Percentiles rank a stretch among this genome's conserved stretches.
These are phyloP conservation scores for Populus nigra DNA, from an alignment of 345 rosid genomes.

Conservation along the genomic window DNA sequence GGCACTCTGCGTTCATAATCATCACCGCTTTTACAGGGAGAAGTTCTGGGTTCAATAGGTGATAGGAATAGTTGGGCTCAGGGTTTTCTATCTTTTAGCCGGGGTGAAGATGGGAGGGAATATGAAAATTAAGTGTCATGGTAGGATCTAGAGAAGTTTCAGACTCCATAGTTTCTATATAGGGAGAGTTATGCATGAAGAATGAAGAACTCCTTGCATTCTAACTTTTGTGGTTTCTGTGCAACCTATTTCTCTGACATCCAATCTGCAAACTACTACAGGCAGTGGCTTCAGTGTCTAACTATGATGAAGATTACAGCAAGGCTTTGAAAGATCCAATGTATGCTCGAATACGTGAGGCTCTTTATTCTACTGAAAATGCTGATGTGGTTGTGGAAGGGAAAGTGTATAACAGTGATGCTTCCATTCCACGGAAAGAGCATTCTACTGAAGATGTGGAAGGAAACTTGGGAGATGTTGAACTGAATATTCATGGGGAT, in stretches of 20 bases:
- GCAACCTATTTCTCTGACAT: conserved; percentile 4
- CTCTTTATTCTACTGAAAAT: conserved; percentile 40
- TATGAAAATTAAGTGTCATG: not conserved
- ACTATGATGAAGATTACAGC: conserved; percentile 56
- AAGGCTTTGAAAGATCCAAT: conserved; percentile 66
- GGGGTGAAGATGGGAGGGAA: not conserved
- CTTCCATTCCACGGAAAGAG: conserved; percentile 15
- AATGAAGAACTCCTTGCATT: conserved; percentile 4
- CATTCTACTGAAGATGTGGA: conserved; percentile 9
- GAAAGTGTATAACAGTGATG: conserved; percentile 24
- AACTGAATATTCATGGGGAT: conserved; percentile 7
- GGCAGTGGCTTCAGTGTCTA: conserved; percentile 67
- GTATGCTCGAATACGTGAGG: conserved; percentile 51
- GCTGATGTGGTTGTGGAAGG: conserved; percentile 25
- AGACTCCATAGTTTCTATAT: not conserved
- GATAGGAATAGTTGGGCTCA: not conserved
- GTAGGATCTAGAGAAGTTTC: not conserved
- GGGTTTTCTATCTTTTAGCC: not conserved
- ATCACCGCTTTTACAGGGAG: not conserved
- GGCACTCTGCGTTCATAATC: not conserved
- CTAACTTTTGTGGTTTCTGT: not conserved
- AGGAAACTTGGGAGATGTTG: conserved; percentile 2
- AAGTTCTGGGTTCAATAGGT: not conserved
- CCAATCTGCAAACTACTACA: conserved; percentile 28
- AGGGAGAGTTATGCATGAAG: not conserved